phyloP scores from a whole-genome alignment of 805 yeast genomes.

The Candida insectalens region DNA sequence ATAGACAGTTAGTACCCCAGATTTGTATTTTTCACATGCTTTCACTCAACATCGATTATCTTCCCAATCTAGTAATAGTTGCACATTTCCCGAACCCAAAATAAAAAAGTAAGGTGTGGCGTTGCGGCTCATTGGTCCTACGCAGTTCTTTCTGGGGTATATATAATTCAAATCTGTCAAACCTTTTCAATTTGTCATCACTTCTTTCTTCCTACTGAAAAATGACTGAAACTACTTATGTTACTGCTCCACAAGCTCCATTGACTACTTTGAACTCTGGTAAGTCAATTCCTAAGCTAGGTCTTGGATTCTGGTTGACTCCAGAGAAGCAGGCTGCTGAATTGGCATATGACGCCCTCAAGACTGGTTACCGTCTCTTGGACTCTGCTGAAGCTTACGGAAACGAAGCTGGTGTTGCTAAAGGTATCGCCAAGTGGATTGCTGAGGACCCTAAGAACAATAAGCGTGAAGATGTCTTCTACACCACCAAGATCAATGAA shows the following conservation, averaged over 20 bases:
- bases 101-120: no score
- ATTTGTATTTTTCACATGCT: no score
- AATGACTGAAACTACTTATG: no score
- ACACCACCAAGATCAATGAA: constrained; percentile 30
- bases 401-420: constrained; percentile 53
- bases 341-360: constrained; percentile 68
- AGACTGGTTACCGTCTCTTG: constrained; percentile 76
- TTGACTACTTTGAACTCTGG: constrained; percentile 21
- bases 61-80: no score
- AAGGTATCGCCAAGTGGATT: constrained; percentile 42
- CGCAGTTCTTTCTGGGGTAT: not conserved
- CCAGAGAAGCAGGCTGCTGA: constrained; percentile 38
- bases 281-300: constrained; percentile 37
- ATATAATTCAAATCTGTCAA: no score
- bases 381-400: constrained; percentile 64
- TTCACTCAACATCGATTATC: no score
- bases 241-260: not conserved
- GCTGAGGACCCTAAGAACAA: constrained; percentile 14
- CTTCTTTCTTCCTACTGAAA: no score
- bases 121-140: no score
- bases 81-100: not conserved
- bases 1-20: no score
- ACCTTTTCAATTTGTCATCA: no score
- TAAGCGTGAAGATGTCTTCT: constrained; percentile 29
- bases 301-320: constrained; percentile 52